Conservation (phyloP, 2,329 filamentous ascomycete species). For the Plectosphaerella plurivora region DNA sequence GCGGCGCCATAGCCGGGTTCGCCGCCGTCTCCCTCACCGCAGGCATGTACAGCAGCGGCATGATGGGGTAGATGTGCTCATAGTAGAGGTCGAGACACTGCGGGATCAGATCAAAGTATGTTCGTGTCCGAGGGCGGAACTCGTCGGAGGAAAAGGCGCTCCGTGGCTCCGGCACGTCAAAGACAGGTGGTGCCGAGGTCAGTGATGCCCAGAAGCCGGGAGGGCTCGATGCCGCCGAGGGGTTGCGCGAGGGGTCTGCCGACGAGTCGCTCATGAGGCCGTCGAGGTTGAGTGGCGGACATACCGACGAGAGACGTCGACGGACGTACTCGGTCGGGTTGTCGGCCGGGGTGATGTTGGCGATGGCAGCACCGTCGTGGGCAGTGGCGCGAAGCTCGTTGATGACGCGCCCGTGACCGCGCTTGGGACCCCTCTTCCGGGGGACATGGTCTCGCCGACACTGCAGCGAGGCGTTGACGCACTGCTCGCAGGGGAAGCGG, state of each 20-base stretch:
- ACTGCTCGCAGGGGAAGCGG: slow-evolving; percentile 54
- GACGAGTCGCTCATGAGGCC: slow-evolving; percentile 12
- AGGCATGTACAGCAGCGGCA: slow-evolving; percentile 57
- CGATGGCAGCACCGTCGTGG: slow-evolving; percentile 25
- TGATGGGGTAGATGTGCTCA: slow-evolving; percentile 58
- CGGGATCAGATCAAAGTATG: slow-evolving; percentile 43
- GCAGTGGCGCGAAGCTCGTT: slow-evolving; percentile 53
- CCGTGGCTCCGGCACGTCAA: slow-evolving; percentile 26
- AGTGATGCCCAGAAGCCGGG: slow-evolving; percentile 22
- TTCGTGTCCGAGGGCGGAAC: slow-evolving; percentile 32
- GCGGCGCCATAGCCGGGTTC: slow-evolving; percentile 27
- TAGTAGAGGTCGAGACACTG: slow-evolving; percentile 60
- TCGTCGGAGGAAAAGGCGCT: slow-evolving; percentile 35
- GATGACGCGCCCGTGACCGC: slow-evolving; percentile 57
- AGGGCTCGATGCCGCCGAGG: slow-evolving; percentile 17
- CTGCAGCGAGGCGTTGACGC: slow-evolving; percentile 51
- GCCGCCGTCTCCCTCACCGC: slow-evolving; percentile 44
- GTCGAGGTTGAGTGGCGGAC: slow-evolving; percentile 13
- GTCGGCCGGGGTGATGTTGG: background rate
- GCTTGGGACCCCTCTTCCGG: slow-evolving; percentile 60
- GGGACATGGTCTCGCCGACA: slow-evolving; percentile 63
- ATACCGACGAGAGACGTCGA: slow-evolving; percentile 12
- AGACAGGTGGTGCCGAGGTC: slow-evolving; percentile 18
- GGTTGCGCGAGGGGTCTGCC: slow-evolving; percentile 6
- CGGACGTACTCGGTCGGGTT: slow-evolving; percentile 24